These are phyloP conservation scores for Globisporangium alternatum DNA, from an alignment of 352 stramenopile species.

Conservation along the genomic window DNA sequence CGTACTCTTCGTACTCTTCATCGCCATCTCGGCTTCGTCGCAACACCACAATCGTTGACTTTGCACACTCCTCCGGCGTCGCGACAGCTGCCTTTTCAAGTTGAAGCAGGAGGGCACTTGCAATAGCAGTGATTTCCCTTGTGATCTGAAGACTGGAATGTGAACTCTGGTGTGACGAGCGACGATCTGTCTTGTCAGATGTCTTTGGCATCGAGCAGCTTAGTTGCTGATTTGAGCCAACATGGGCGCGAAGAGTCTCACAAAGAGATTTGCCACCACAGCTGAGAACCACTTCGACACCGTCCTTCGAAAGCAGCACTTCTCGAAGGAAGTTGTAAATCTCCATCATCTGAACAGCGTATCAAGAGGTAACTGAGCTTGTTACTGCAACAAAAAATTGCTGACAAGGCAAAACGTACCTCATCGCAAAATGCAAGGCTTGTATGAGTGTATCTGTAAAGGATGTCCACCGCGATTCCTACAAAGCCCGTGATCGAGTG, in stretches of 20 bases:
- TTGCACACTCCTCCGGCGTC: neutral
- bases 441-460: conserved; percentile 20
- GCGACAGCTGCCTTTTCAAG: conserved; percentile 23
- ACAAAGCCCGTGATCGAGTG: conserved; percentile 56
- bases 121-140: neutral
- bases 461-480: conserved; percentile 51
- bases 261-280: conserved; percentile 49
- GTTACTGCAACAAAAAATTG: neutral
- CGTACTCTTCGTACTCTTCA: conserved; percentile 34
- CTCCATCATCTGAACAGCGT: conserved; percentile 38
- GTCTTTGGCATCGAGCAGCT: neutral
- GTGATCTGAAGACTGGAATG: neutral
- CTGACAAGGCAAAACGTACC: conserved; percentile 15
- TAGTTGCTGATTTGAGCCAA: neutral
- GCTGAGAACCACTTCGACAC: conserved; percentile 38
- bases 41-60: neutral
- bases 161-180: neutral
- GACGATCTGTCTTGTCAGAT: neutral
- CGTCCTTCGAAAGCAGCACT: conserved; percentile 47
- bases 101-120: conserved; percentile 18
- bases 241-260: conserved; percentile 20
- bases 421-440: conserved; percentile 8
- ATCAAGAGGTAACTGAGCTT: neutral
- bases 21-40: conserved; percentile 22
- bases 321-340: conserved; percentile 63